phyloP scores from a whole-genome alignment of 2,329 filamentous ascomycete genomes.

The Ceratocystis papillata region DNA sequence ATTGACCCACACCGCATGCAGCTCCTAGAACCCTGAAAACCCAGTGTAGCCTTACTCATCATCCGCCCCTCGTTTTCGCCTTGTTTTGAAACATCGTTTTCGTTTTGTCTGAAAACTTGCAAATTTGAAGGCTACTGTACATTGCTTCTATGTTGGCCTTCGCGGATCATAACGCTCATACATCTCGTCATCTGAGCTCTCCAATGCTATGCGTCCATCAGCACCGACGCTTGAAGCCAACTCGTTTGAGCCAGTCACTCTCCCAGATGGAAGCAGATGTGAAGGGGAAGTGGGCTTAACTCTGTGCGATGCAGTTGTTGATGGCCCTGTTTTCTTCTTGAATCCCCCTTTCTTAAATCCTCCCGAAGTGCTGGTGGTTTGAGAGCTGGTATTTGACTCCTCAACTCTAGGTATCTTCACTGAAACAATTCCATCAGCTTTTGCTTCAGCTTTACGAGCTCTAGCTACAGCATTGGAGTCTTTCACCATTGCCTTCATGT shows the following conservation, averaged over 20 bases:
- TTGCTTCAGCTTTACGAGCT: conserved; percentile 59
- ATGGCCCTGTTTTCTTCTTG: conserved; percentile 76
- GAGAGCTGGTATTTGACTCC: conserved; percentile 12
- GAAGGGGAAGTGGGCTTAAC: conserved; percentile 37
- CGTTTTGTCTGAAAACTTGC: too few relatives aligned
- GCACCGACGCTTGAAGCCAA: neutral
- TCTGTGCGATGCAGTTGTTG: conserved; percentile 38
- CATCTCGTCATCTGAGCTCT: conserved; percentile 52
- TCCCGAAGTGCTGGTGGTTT: conserved; percentile 25
- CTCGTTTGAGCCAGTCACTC: neutral
- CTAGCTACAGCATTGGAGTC: conserved; percentile 55
- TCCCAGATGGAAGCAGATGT: neutral
- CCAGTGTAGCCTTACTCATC: too few relatives aligned
- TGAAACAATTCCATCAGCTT: conserved; percentile 56
- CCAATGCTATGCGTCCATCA: neutral
- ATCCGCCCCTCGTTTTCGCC: too few relatives aligned
- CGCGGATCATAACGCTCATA: conserved; percentile 58
- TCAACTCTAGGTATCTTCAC: conserved; percentile 45
- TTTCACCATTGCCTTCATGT: conserved; percentile 75
- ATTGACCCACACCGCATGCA: too few relatives aligned
- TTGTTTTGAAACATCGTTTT: too few relatives aligned
- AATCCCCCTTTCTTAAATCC: conserved; percentile 61
- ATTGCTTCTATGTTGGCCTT: conserved; percentile 37
- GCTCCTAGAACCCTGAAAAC: too few relatives aligned
- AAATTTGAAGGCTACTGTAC: too few relatives aligned